Evolutionary conservation across 208 protist species (phyloP).

Genomic region (Leishmania lainsoni): DNA sequence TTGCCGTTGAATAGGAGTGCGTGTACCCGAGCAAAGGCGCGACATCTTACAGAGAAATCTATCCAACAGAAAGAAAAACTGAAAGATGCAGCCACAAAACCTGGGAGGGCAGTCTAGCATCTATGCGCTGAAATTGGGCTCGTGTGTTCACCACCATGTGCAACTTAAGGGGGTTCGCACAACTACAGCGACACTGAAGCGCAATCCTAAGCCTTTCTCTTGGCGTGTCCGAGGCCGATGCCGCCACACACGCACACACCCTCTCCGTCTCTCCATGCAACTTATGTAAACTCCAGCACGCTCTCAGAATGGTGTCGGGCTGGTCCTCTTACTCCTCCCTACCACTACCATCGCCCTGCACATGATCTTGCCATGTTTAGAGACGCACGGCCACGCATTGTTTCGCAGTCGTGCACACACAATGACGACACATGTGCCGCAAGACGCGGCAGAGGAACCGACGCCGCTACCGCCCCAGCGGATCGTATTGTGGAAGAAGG

Average conservation of each 20-base stretch:
- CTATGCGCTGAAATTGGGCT: background rate
- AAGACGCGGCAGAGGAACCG: background rate
- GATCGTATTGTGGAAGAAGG: slow-evolving; percentile 18
- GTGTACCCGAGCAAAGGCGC: background rate
- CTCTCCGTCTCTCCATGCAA: background rate
- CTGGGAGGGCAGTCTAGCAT: background rate
- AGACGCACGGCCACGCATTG: background rate
- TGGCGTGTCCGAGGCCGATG: background rate
- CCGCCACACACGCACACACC: background rate
- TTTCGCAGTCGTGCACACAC: background rate
- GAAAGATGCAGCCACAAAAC: no score
- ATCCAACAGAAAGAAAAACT: background rate
- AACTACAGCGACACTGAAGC: background rate
- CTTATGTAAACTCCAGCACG: background rate
- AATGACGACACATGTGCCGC: background rate
- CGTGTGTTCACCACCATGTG: background rate
- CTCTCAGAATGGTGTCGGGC: background rate
- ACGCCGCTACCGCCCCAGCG: background rate
- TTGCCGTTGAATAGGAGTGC: background rate
- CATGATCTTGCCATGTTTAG: background rate
- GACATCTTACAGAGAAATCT: background rate
- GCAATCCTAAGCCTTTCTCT: background rate
- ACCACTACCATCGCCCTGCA: background rate
- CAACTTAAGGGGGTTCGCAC: background rate
- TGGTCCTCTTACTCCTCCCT: background rate